These are phyloP conservation scores for Saprolegnia parasitica DNA, from an alignment of 352 stramenopile genomes.

Conservation along the genomic window DNA sequence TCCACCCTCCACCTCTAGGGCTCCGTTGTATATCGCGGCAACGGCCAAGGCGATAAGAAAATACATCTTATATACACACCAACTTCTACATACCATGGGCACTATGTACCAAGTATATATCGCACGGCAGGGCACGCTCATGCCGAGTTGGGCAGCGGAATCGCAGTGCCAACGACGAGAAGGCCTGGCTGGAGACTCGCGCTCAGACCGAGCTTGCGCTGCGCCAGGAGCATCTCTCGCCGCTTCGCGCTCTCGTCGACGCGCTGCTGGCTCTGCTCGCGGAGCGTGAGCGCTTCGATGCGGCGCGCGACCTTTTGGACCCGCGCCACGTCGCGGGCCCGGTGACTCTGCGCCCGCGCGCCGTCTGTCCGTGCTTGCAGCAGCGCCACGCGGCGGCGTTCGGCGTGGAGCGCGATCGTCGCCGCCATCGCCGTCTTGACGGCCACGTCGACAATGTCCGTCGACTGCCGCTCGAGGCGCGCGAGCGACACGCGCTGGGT, in stretches of 20 bases:
- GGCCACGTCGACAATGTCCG: conserved; percentile 9
- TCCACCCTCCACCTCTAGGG: too few relatives aligned
- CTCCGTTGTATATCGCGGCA: too few relatives aligned
- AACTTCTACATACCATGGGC: too few relatives aligned
- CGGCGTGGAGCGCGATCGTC: conserved; percentile 13
- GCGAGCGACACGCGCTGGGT: conserved; percentile 13
- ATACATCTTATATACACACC: too few relatives aligned
- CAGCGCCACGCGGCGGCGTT: neutral
- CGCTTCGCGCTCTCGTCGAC: conserved; percentile 14
- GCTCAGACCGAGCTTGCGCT: conserved; percentile 12
- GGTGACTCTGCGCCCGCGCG: neutral
- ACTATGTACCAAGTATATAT: neutral
- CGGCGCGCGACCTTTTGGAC: conserved; percentile 2
- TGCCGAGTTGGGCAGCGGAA: neutral
- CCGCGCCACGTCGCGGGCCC: neutral
- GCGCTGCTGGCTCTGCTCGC: neutral
- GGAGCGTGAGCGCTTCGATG: neutral
- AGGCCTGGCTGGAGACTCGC: conserved; percentile 12
- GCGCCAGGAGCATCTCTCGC: conserved; percentile 6
- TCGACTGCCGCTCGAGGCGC: conserved; percentile 18
- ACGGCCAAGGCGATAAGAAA: too few relatives aligned
- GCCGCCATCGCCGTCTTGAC: conserved; percentile 20
- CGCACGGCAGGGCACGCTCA: neutral
- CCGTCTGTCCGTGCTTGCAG: neutral
- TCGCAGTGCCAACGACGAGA: conserved; percentile 9